A percentile compares a stretch with the other conserved stretches of the same genome.
Conservation (phyloP, 257 asterid genomes). For the Oldenlandia corymbosa region DNA sequence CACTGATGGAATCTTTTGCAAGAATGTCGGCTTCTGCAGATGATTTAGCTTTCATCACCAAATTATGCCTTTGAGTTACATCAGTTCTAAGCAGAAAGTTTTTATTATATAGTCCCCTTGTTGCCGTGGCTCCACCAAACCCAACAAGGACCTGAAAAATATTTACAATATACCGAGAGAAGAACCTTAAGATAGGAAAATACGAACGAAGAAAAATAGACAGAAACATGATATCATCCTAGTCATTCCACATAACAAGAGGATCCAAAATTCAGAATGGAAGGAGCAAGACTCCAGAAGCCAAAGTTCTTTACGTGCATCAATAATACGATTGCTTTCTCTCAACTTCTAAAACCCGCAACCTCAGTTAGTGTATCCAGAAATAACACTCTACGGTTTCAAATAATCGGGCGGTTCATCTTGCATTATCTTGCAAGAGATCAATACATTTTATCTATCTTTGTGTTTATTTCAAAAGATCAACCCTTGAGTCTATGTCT, state of each 20-base stretch:
- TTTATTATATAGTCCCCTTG: slow-evolving; percentile 24
- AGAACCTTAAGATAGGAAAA: background rate
- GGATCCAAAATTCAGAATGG: background rate
- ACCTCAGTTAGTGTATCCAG: background rate
- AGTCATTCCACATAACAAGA: background rate
- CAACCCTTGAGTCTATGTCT: too few relatives aligned
- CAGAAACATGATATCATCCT: background rate
- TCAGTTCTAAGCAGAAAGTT: slow-evolving; percentile 11
- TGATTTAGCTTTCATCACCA: slow-evolving; percentile 36
- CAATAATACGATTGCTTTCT: background rate
- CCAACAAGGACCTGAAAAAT: slow-evolving; percentile 39
- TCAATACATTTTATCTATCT: too few relatives aligned
- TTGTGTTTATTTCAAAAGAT: too few relatives aligned
- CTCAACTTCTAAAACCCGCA: background rate
- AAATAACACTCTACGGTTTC: background rate
- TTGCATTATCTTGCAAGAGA: background rate
- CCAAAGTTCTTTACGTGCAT: background rate
- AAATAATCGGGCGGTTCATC: background rate
- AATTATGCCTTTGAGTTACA: slow-evolving; percentile 17
- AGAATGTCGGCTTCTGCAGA: slow-evolving; percentile 45
- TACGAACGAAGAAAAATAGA: background rate
- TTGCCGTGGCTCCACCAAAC: slow-evolving; percentile 22
- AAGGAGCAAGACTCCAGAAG: background rate
- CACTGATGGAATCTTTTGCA: slow-evolving; percentile 40
- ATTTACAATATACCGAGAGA: slow-evolving; percentile 4